Evolutionary conservation across 2,329 filamentous ascomycete genomes (phyloP), one percentile per base, ranked within the genome.

Genomic region (Phialocephala sp.): DNA sequence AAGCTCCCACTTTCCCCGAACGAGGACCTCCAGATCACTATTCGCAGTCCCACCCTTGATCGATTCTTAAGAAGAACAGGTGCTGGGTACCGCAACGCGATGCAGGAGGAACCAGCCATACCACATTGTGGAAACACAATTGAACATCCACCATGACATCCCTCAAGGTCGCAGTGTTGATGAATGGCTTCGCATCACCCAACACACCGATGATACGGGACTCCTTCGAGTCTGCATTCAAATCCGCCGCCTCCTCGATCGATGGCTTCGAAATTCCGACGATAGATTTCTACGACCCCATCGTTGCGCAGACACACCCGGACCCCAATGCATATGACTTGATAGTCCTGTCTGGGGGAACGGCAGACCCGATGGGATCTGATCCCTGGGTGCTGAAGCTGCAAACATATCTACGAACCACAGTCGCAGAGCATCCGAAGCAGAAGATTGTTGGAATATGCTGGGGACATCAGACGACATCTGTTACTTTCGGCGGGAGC

Each of bases 391-490:
- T 82, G 20, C 67, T 80, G 43, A 76, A 78, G 43, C 74, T 82
- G 8, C 76, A 81, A 65, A 71, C 75, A 2, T 82, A 80, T 65
- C 70, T 82, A 18, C 72, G 76, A 24, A 71, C 72, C 5, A 71
- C 79, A 14, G 77, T 74, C 2, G 59, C 62, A 5, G 59, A 72
- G 3, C 65, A 68, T 35, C 77, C 77, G 9, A 63, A 68, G 39
- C 75, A 73, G 56, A 80, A 80, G 69, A 65, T 80, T 5, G 66
- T 77, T 6, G 77, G 78, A 8, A 76, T 79, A n/a, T 79, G 78
- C 69, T 82, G 80, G 80, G 80, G 80, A 14, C 80, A 82, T 70
- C 80, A 82, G 70, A 80, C 78, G 9, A 78, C 81, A 47, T 72
- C 72, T 4, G 70, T 77, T 20, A 69, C 80, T 22, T 79, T 81